These are phyloP conservation scores for Aspergillus bridgeri DNA, from an alignment of 495 filamentous ascomycete genomes.

Conservation along the genomic window DNA sequence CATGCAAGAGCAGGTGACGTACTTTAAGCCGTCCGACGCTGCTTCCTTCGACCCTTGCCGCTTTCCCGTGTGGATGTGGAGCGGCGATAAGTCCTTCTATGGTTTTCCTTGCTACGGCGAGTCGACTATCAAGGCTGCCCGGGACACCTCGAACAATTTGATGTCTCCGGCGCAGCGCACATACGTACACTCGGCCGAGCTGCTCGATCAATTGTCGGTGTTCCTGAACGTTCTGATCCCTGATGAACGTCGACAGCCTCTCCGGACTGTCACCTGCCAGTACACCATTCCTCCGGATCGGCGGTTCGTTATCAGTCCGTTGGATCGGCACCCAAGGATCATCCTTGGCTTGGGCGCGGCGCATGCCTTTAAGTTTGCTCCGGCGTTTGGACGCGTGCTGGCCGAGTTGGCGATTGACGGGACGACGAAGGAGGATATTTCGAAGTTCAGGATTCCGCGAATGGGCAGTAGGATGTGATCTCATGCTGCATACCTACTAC, in stretches of 20 bases:
- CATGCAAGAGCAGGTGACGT: slow-evolving; percentile 34
- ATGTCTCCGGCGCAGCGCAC: slow-evolving; percentile 29
- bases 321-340: slow-evolving; percentile 22
- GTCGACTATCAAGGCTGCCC: slow-evolving; percentile 30
- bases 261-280: slow-evolving; percentile 29
- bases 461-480: too few relatives aligned
- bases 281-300: slow-evolving; percentile 30
- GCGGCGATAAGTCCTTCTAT: slow-evolving; percentile 21
- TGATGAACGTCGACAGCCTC: slow-evolving; percentile 21
- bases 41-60: slow-evolving; percentile 14
- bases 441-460: slow-evolving; percentile 16
- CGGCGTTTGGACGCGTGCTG: slow-evolving; percentile 27
- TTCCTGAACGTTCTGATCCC: slow-evolving; percentile 24
- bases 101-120: slow-evolving; percentile 29
- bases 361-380: slow-evolving; percentile 33
- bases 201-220: slow-evolving; percentile 18
- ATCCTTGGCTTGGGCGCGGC: slow-evolving; percentile 28
- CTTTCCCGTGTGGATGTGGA: slow-evolving; percentile 30
- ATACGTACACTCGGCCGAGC: slow-evolving; percentile 23
- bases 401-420: slow-evolving; percentile 31
- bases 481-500: too few relatives aligned
- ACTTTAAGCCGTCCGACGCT: slow-evolving; percentile 25
- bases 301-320: slow-evolving; percentile 26
- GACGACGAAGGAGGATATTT: slow-evolving; percentile 26
- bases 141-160: slow-evolving; percentile 26